Evolutionary conservation across 164 flowering plant species (phyloP).

Genomic region (Dillenia suffruticosa): DNA sequence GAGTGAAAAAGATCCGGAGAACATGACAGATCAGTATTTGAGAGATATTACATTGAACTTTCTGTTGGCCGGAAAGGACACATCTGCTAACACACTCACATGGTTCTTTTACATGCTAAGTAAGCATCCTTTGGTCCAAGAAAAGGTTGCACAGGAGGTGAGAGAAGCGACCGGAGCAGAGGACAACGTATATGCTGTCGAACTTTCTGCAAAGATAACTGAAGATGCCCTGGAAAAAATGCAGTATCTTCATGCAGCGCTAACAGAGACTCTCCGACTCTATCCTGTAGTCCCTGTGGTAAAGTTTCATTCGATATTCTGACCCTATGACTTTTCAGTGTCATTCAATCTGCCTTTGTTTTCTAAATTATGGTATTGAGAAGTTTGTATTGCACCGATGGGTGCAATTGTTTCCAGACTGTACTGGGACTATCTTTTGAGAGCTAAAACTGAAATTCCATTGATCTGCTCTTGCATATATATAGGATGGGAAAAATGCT

Average conservation of each 20-base stretch:
- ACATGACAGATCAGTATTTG: constrained; percentile 33
- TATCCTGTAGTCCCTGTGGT: constrained; percentile 55
- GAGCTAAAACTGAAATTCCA: too few species aligned
- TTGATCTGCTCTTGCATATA: neutral
- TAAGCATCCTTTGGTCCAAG: constrained; percentile 47
- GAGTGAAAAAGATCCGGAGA: constrained; percentile 36
- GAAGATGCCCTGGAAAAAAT: constrained; percentile 26
- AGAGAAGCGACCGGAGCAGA: constrained; percentile 14
- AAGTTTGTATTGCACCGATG: neutral
- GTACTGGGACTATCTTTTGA: neutral
- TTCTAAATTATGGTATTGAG: neutral
- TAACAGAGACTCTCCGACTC: constrained; percentile 53
- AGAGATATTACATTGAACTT: constrained; percentile 50
- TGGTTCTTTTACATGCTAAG: constrained; percentile 61
- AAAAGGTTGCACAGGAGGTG: constrained; percentile 37
- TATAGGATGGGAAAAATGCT: constrained; percentile 58
- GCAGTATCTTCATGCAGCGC: constrained; percentile 54
- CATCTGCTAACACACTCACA: constrained; percentile 39
- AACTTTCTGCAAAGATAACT: constrained; percentile 9
- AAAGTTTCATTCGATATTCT: neutral
- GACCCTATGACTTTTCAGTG: too few species aligned
- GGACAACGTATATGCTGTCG: neutral
- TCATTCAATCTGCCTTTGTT: too few species aligned
- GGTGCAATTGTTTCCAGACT: neutral
- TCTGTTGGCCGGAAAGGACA: constrained; percentile 54